These are phyloP conservation scores for Kipferlia bialata DNA, from an alignment of 78 protist genomes.

Conservation along the genomic window DNA sequence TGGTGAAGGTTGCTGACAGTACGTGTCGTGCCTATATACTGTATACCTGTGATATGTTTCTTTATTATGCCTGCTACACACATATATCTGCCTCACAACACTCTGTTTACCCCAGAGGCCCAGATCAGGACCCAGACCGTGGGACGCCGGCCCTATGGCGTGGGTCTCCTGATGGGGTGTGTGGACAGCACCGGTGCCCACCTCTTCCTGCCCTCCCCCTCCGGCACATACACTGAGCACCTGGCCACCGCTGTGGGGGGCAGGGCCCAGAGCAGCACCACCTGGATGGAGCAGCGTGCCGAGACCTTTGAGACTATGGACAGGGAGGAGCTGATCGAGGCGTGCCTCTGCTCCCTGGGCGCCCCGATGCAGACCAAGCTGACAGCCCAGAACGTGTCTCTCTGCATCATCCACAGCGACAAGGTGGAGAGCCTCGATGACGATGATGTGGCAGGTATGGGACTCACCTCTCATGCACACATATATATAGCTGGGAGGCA, in stretches of 20 bases:
- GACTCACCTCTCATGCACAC: too few relatives aligned
- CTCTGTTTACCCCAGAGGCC: slow-evolving; percentile 2
- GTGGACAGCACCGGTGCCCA: slow-evolving; percentile 4
- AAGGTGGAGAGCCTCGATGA: too few relatives aligned
- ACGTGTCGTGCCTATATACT: neutral
- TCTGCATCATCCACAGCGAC: too few relatives aligned
- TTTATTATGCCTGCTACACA: too few relatives aligned
- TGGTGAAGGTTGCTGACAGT: neutral
- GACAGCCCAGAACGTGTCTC: too few relatives aligned
- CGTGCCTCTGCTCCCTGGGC: too few relatives aligned
- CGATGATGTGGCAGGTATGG: too few relatives aligned
- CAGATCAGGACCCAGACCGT: slow-evolving; percentile 11
- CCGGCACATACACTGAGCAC: slow-evolving; percentile 6
- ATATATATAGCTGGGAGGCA: too few relatives aligned
- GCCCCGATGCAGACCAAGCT: too few relatives aligned
- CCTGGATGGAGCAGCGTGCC: slow-evolving; percentile 1
- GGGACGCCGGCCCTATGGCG: slow-evolving; percentile 35
- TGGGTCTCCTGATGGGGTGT: slow-evolving; percentile 21
- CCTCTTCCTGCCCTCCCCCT: slow-evolving; percentile 5
- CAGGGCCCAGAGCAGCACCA: slow-evolving; percentile 6
- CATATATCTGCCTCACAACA: too few relatives aligned
- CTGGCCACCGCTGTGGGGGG: slow-evolving; percentile 10
- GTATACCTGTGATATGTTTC: too few relatives aligned
- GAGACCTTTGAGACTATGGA: slow-evolving; percentile 1
- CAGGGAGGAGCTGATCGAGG: neutral